Base-by-base conservation (phyloP, 169 alveolate species). In the Neospora caninum region DNA sequence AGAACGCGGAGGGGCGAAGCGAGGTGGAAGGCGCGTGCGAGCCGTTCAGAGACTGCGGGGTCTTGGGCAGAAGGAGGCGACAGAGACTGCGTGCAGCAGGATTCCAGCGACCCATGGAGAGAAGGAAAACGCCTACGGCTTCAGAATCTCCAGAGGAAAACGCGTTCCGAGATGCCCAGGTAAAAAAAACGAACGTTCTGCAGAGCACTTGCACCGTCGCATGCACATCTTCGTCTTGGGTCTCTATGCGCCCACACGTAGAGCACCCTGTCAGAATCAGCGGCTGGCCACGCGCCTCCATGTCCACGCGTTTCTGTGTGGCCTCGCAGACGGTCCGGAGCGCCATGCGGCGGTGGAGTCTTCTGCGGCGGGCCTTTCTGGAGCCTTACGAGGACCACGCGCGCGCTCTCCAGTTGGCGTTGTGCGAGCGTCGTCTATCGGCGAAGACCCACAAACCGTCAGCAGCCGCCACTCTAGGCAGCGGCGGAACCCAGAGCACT, bases 341-440 rank as follows among this genome's bases (percentile, higher is more conserved):
- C 39, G 89, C 89, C 13, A 82, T 82, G 89, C 53, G 41, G 18
- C 89, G 89, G 16, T 82, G 89, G 89, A 82, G 89, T 31, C 25
- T 36, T 7, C 67, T 82, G 58, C 89, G 89, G 16, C 53, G 89
- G 9, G 67, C 67, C 42, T 82, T 82, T 43, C 67, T 82, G 38
- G 41, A 38, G 89, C 89, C 89, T 22, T 82, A 82, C 89, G 69
- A 82, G 67, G 89, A 41, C 18, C 89, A 82, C 25, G 89, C 89
- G 2, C 53, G 64, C 27, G 73, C 73, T 64, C n/a, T 64, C 7
- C 34, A 64, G 73, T 4, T 64, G 34, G 73, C 73, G 34, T 27
- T 64, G 25, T 27, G n/a, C 73, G 31, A 29, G 73, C 73, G 1
- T 1, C 16, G 20, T 1, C 58, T 49, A 13, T 49, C 58, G 58